These are phyloP conservation scores for Jackrogersella multiformis DNA, from an alignment of 495 filamentous ascomycete species.

Conservation along the genomic window DNA sequence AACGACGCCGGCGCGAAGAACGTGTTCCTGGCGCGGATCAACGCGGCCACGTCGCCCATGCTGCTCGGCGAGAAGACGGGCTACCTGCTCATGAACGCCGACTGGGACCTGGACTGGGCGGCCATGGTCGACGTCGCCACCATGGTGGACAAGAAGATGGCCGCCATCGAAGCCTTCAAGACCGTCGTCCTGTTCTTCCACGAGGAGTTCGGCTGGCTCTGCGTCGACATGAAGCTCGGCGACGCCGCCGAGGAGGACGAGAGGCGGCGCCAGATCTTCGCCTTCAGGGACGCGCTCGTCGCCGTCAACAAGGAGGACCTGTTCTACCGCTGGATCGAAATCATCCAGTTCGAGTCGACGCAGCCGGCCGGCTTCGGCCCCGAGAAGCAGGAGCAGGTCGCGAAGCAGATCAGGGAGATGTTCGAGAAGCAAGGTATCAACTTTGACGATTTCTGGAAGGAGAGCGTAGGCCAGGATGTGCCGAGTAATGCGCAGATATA, in stretches of 20 bases:
- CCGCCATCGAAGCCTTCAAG: constrained; percentile 66
- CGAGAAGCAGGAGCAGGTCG: constrained; percentile 71
- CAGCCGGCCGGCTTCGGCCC: constrained; percentile 75
- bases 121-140: constrained; percentile 74
- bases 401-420: constrained; percentile 69
- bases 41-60: constrained; percentile 66
- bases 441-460: constrained; percentile 78
- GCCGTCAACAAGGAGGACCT: constrained; percentile 80
- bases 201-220: constrained; percentile 72
- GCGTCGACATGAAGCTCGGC: constrained; percentile 60
- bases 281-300: constrained; percentile 75
- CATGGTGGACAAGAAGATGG: constrained; percentile 68
- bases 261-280: constrained; percentile 69
- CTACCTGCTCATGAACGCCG: constrained; percentile 77
- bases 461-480: constrained; percentile 71
- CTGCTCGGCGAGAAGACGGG: constrained; percentile 75
- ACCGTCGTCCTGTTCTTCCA: constrained; percentile 72
- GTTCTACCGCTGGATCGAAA: constrained; percentile 86
- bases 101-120: constrained; percentile 83
- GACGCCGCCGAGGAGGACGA: constrained; percentile 63
- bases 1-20: constrained; percentile 43
- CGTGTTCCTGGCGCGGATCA: constrained; percentile 49
- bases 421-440: constrained; percentile 76
- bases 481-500: constrained; percentile 9
- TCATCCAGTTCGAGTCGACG: constrained; percentile 82